These are phyloP conservation scores for Gonium pectorale DNA, from an alignment of 139 green algal genomes.

Conservation along the genomic window DNA sequence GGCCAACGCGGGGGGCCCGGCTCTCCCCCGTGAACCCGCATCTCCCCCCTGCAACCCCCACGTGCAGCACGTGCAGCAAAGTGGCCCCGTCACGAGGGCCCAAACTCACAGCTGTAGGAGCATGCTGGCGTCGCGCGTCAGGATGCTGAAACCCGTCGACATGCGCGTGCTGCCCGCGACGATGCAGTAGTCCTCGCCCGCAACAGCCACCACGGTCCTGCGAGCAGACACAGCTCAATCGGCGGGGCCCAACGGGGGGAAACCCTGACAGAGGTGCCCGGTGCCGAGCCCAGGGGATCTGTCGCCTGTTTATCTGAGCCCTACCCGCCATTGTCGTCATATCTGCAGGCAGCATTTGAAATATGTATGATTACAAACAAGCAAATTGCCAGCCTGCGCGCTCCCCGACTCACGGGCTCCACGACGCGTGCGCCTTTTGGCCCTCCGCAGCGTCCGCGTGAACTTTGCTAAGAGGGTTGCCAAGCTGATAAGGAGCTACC, in stretches of 20 bases:
- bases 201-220: constrained; percentile 93
- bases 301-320: too few relatives aligned
- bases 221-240: constrained; percentile 50
- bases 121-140: constrained; percentile 90
- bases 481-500: constrained; percentile 19
- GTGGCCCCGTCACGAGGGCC: too few relatives aligned
- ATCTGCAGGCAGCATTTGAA: constrained; percentile 53
- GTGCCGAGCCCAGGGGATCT: too few relatives aligned
- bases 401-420: constrained; percentile 70
- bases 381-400: background rate
- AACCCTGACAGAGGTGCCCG: too few relatives aligned
- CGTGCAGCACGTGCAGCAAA: too few relatives aligned
- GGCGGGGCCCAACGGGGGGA: too few relatives aligned
- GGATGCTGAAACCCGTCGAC: constrained; percentile 95
- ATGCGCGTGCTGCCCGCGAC: constrained; percentile 94
- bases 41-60: too few relatives aligned
- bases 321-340: constrained; percentile 85
- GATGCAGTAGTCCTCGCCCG: constrained; percentile 96
- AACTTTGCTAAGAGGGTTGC: constrained; percentile 27
- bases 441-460: constrained; percentile 7
- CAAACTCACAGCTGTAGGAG: constrained; percentile 85
- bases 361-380: background rate
- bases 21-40: too few relatives aligned
- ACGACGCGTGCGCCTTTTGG: constrained; percentile 66
- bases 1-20: too few relatives aligned